phyloP scores from a whole-genome alignment of 2,329 filamentous ascomycete species.

The Clarireedia monteithiana region DNA sequence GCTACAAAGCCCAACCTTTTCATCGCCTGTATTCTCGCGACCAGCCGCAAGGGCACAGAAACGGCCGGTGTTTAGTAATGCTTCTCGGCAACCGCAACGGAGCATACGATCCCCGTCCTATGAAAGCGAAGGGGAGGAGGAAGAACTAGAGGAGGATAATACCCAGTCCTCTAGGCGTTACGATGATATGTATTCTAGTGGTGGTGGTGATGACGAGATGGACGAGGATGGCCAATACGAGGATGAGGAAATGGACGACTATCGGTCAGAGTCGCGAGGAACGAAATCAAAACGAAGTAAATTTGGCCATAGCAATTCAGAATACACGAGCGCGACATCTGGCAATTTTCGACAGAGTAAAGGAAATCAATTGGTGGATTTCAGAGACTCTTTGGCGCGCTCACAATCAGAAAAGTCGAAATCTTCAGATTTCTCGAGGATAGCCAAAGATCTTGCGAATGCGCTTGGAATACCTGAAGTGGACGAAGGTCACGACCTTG shows the following conservation, averaged over 20 bases:
- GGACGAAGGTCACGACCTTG: constrained; percentile 61
- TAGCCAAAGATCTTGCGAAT: constrained; percentile 64
- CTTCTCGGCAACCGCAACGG: constrained; percentile 11
- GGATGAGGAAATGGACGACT: constrained; percentile 26
- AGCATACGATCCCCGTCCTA: constrained; percentile 22
- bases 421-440: constrained; percentile 44
- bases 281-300: constrained; percentile 21
- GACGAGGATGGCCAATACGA: constrained; percentile 34
- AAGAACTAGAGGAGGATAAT: constrained; percentile 32
- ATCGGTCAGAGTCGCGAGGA: constrained; percentile 26
- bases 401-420: constrained; percentile 10
- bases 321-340: constrained; percentile 23
- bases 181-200: constrained; percentile 30
- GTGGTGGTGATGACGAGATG: constrained; percentile 31
- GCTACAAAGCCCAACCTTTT: constrained; percentile 18
- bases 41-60: constrained; percentile 19
- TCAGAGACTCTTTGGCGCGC: constrained; percentile 14
- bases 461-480: constrained; percentile 51
- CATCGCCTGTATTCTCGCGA: constrained; percentile 13
- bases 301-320: constrained; percentile 40
- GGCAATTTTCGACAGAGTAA: constrained; percentile 14
- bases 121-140: constrained; percentile 35
- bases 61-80: constrained; percentile 34
- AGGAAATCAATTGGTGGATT: constrained; percentile 9
- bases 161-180: constrained; percentile 31